Percentiles rank a stretch among this genome's conserved stretches.
phyloP scores from a whole-genome alignment of 2,329 filamentous ascomycete species.

The Aureobasidium zeae region DNA sequence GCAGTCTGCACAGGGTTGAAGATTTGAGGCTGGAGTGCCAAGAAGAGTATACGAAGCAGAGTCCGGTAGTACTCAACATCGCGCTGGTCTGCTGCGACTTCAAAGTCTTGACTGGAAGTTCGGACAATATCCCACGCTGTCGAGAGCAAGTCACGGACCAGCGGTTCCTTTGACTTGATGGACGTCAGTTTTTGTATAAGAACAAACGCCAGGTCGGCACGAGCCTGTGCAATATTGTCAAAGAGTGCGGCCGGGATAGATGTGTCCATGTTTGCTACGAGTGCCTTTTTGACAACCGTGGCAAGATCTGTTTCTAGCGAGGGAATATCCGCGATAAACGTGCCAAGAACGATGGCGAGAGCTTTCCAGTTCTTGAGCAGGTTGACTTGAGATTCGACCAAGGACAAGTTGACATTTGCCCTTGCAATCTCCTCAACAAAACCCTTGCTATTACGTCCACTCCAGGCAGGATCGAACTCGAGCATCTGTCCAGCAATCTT shows the following conservation, averaged over 20 bases:
- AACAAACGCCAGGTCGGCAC: conserved; percentile 73
- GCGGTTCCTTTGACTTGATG: conserved; percentile 39
- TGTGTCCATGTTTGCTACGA: conserved; percentile 64
- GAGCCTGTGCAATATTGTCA: conserved; percentile 61
- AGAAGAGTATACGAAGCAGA: conserved; percentile 74
- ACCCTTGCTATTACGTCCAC: conserved; percentile 50
- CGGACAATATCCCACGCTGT: conserved; percentile 54
- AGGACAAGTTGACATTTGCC: conserved; percentile 82
- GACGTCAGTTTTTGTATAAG: conserved; percentile 62
- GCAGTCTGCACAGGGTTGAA: conserved; percentile 16
- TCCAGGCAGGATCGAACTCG: conserved; percentile 69
- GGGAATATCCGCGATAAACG: conserved; percentile 44
- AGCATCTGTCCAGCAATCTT: conserved; percentile 67
- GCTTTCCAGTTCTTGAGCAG: conserved; percentile 87
- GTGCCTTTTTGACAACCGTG: conserved; percentile 65
- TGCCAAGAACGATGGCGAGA: conserved; percentile 73
- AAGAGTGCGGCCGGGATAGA: conserved; percentile 75
- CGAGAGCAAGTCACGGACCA: conserved; percentile 46
- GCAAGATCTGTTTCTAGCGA: conserved; percentile 61
- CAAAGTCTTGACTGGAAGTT: conserved; percentile 47
- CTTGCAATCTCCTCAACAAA: conserved; percentile 74
- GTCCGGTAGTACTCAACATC: conserved; percentile 68
- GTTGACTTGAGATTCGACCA: conserved; percentile 83
- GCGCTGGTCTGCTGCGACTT: conserved; percentile 47
- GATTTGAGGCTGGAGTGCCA: conserved; percentile 60